Evolutionary conservation across 345 rosid genomes (phyloP).

Genomic region (Passiflora organensis): DNA sequence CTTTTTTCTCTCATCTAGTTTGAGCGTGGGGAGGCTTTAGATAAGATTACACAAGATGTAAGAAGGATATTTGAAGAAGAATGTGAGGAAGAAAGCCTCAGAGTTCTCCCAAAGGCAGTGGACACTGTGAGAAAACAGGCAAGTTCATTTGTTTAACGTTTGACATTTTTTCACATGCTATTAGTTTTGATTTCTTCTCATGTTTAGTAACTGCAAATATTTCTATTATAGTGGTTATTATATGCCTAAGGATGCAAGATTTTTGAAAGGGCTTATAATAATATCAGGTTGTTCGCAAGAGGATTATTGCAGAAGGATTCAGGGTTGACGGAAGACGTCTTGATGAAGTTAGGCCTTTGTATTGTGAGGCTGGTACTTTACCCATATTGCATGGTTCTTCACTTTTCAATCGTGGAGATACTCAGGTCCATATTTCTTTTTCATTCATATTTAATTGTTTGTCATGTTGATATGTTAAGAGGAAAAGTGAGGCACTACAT

Average conservation of each 20-base stretch:
- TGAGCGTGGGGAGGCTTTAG: conserved; percentile 96
- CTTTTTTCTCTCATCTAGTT: conserved; percentile 41
- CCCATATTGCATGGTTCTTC: conserved; percentile 86
- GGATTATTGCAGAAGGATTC: conserved; percentile 74
- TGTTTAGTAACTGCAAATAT: too few relatives aligned
- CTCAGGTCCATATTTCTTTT: conserved; percentile 53
- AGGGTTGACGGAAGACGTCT: too few relatives aligned
- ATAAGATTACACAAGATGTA: conserved; percentile 67
- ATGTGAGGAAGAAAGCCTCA: conserved; percentile 79
- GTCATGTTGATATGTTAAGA: conserved; percentile 1
- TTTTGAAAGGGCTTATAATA: conserved; percentile 10
- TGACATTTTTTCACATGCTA: conserved; percentile 1
- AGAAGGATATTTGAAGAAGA: conserved; percentile 66
- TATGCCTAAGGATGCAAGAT: conserved; percentile 16
- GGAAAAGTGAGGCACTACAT: background rate
- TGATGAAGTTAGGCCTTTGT: conserved; percentile 77
- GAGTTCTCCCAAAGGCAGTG: conserved; percentile 67
- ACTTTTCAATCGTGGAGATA: conserved; percentile 90
- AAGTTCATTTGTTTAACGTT: background rate
- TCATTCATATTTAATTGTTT: background rate
- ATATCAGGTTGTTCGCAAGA: conserved; percentile 65
- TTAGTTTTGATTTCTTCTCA: background rate
- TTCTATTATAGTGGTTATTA: conserved; percentile 10
- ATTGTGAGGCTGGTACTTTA: conserved; percentile 66
- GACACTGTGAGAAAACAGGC: conserved; percentile 93